A percentile compares a stretch with the other conserved stretches of the same genome.
Evolutionary conservation across 2,329 filamentous ascomycete genomes (phyloP).

Genomic region (Aspergillus sp.): DNA sequence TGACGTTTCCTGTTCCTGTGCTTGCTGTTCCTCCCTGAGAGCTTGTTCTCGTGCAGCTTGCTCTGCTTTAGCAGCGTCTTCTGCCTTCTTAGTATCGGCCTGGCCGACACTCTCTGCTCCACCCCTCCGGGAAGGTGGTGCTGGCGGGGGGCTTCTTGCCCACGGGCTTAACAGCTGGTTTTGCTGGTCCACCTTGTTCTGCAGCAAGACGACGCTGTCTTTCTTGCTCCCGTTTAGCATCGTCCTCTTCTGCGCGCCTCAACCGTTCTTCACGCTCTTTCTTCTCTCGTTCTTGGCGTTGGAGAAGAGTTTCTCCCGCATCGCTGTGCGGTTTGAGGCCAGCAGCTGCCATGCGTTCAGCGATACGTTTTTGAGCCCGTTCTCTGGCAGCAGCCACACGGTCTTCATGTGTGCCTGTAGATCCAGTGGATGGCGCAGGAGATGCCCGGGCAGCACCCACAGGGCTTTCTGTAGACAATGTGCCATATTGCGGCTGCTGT

Average conservation of each 20-base stretch:
- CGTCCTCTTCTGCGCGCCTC: constrained; percentile 88
- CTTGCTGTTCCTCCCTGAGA: constrained; percentile 62
- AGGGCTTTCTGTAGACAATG: constrained; percentile 41
- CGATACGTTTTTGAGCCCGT: constrained; percentile 94
- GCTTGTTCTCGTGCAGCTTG: constrained; percentile 53
- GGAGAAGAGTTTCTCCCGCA: constrained; percentile 71
- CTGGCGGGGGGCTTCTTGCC: constrained; percentile 69
- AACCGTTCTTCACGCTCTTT: constrained; percentile 83
- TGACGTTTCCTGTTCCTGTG: constrained; percentile 67
- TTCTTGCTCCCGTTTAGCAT: constrained; percentile 81
- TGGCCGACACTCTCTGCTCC: constrained; percentile 51
- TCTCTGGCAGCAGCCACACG: constrained; percentile 94
- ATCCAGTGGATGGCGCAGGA: constrained; percentile 42
- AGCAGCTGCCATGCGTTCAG: constrained; percentile 86
- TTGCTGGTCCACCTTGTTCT: constrained; percentile 59
- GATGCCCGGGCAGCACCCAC: constrained; percentile 27
- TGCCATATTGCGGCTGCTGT: constrained; percentile 51
- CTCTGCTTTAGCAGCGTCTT: constrained; percentile 60
- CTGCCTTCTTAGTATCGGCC: constrained; percentile 53
- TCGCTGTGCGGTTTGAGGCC: constrained; percentile 82
- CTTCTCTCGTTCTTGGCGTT: constrained; percentile 83
- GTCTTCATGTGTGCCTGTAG: constrained; percentile 80
- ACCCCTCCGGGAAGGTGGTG: constrained; percentile 68
- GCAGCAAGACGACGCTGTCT: constrained; percentile 77
- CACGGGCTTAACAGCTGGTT: constrained; percentile 50